Evolutionary conservation across 306 rosid genomes (phyloP), one percentile per base, ranked within the genome.

Genomic region (Quercus robur): DNA sequence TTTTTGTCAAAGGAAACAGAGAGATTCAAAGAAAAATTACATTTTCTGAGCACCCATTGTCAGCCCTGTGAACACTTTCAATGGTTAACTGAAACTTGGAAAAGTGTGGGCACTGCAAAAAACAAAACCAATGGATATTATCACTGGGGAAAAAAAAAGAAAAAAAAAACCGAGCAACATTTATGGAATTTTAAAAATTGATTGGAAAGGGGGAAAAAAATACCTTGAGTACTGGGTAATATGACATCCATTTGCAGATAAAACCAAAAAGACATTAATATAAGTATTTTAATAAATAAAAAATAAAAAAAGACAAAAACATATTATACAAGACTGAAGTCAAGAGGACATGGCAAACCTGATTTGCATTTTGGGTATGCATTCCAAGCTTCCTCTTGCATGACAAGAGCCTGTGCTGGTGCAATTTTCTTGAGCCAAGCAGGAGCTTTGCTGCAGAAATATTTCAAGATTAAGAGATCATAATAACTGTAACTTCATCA

Each of bases 331-430:
- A 26, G 62, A 63, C 17, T 23, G 56, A 51, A 57, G 21, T n/a
- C 1, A 61, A 41, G 17, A 73, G 67, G 25, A 38, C 26, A 66
- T 74, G 79, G 46, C 83, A 70, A 78, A 86, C 89, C 87, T 86
- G 87, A 83, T 75, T 83, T 86, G 78, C 89, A 86, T 83, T 72
- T 86, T 25, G 87, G 89, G 77, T 80, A 83, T 73, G 89, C 85
- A 5, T 83, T 86, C 89, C 87, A 86, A 46, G 89, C 87, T 77
- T 86, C 85, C 79, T 86, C 89, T 83, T 86, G 85, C 87, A 86
- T 71, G 62, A 80, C 56, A 18, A 86, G 89, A 59, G 89, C 87
- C 51, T 83, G 74, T 19, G 85, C 81, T 11, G 89, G 89, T 19
- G 89, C 89, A 46, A 86, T 67, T 70, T 81, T 70, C 17, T 85